phyloP scores from a whole-genome alignment of 2,329 filamentous ascomycete species.

The Cytospora piceae region DNA sequence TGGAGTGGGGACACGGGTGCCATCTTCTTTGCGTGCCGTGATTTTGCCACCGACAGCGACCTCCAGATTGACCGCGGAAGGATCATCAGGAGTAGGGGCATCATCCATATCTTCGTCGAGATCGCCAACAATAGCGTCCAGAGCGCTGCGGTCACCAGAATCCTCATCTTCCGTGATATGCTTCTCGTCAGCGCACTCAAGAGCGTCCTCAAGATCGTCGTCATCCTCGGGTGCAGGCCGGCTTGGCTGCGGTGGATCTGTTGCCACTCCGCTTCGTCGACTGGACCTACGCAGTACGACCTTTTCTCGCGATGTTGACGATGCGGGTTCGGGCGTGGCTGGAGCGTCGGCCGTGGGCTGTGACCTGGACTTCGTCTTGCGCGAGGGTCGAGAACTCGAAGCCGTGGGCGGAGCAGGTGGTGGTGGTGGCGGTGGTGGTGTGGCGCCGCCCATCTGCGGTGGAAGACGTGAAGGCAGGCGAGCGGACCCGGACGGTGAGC shows the following conservation, averaged over 20 bases:
- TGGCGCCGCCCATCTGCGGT: constrained; percentile 32
- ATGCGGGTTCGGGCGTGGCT: constrained; percentile 48
- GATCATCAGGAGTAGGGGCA: constrained; percentile 73
- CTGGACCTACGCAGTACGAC: constrained; percentile 63
- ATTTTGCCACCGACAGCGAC: constrained; percentile 85
- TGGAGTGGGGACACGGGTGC: constrained; percentile 82
- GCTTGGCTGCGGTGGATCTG: constrained; percentile 55
- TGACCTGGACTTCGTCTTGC: constrained; percentile 53
- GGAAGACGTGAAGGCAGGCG: constrained; percentile 48
- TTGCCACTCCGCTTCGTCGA: constrained; percentile 59
- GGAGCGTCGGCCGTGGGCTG: constrained; percentile 46
- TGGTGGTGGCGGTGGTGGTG: constrained; percentile 40
- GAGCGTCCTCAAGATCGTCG: constrained; percentile 67
- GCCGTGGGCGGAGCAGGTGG: constrained; percentile 41
- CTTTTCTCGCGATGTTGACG: constrained; percentile 62
- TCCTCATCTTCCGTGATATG: constrained; percentile 75
- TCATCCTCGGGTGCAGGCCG: constrained; percentile 60
- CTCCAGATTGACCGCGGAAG: constrained; percentile 89
- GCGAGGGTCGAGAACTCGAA: constrained; percentile 49
- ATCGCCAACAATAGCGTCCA: constrained; percentile 90
- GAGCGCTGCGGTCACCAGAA: constrained; percentile 65
- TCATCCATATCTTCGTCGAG: constrained; percentile 84
- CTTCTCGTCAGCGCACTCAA: constrained; percentile 94
- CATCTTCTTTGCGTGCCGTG: constrained; percentile 89
- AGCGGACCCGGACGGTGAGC: constrained; percentile 53